Evolutionary conservation across 805 yeast species (phyloP).

Genomic region (Lipomyces orientalis): DNA sequence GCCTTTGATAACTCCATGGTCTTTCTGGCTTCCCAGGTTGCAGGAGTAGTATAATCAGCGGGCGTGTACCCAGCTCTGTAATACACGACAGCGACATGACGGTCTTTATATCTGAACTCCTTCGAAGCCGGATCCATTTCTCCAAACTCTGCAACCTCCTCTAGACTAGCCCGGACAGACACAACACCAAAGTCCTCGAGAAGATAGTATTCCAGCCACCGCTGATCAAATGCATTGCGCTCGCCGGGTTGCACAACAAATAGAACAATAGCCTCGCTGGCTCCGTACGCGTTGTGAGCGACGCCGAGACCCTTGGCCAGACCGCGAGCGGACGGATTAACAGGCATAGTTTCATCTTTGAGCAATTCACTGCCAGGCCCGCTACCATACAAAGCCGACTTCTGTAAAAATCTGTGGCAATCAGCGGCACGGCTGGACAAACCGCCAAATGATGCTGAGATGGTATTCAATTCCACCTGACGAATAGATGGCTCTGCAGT

Average conservation of each 20-base stretch:
- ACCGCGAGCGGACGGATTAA: constrained; percentile 65
- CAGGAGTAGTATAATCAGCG: constrained; percentile 67
- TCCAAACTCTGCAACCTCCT: constrained; percentile 53
- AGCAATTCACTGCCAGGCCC: neutral
- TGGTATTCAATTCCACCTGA: constrained; percentile 96
- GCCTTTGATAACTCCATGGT: constrained; percentile 76
- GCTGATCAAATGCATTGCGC: constrained; percentile 89
- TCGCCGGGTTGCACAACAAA: constrained; percentile 86
- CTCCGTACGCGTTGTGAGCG: constrained; percentile 63
- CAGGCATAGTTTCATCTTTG: constrained; percentile 55
- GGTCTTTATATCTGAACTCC: constrained; percentile 45
- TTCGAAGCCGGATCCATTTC: constrained; percentile 17
- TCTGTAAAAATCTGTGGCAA: constrained; percentile 62
- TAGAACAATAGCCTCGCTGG: constrained; percentile 54
- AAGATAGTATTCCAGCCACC: constrained; percentile 76
- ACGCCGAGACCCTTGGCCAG: constrained; percentile 73
- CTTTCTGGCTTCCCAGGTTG: constrained; percentile 79
- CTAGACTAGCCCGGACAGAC: constrained; percentile 70
- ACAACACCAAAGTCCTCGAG: constrained; percentile 60
- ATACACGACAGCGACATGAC: constrained; percentile 86
- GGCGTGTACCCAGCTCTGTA: constrained; percentile 92
- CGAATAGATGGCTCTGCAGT: constrained; percentile 58
- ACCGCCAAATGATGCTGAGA: constrained; percentile 94
- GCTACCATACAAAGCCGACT: constrained; percentile 20
- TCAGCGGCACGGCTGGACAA: constrained; percentile 78